Conservation (phyloP, 2,329 filamentous ascomycete genomes). For the Capronia epimyces region DNA sequence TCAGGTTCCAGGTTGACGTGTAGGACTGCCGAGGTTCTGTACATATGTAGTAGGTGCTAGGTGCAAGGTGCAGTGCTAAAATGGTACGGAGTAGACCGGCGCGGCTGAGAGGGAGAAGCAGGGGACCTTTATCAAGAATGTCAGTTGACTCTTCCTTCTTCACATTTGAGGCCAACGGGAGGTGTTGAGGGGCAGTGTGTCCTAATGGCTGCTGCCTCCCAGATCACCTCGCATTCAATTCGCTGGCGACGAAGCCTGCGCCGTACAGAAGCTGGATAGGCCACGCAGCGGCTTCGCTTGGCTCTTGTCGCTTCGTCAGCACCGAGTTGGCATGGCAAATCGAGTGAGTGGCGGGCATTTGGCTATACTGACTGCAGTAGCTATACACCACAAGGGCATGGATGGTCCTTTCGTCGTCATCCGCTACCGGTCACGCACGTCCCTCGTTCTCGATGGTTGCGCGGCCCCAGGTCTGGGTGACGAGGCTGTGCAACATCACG, state of each 20-base stretch:
- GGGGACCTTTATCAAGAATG: too few species aligned
- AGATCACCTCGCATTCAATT: not conserved
- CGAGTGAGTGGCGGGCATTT: too few species aligned
- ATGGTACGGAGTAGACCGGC: too few species aligned
- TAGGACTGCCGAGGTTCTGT: too few species aligned
- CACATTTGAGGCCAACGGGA: too few species aligned
- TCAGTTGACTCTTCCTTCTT: too few species aligned
- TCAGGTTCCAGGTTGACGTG: not conserved
- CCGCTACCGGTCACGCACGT: not conserved
- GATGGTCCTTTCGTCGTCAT: not conserved
- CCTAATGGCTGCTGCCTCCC: not conserved
- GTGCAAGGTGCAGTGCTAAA: too few species aligned
- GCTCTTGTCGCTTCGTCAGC: constrained; percentile 10
- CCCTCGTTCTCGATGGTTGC: not conserved
- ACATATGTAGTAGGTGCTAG: too few species aligned
- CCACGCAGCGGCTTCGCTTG: constrained; percentile 10
- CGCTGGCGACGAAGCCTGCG: constrained; percentile 1
- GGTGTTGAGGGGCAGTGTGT: too few species aligned
- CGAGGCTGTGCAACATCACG: not conserved
- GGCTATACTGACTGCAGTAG: not conserved
- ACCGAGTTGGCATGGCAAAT: not conserved
- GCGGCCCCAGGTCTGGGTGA: not conserved
- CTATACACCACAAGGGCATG: not conserved
- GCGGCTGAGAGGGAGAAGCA: too few species aligned
- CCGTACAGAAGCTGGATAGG: constrained; percentile 2